A percentile compares a stretch with the other conserved stretches of the same genome.
Conservation (phyloP, 805 yeast genomes). For the Yamadazyma endophytica region DNA sequence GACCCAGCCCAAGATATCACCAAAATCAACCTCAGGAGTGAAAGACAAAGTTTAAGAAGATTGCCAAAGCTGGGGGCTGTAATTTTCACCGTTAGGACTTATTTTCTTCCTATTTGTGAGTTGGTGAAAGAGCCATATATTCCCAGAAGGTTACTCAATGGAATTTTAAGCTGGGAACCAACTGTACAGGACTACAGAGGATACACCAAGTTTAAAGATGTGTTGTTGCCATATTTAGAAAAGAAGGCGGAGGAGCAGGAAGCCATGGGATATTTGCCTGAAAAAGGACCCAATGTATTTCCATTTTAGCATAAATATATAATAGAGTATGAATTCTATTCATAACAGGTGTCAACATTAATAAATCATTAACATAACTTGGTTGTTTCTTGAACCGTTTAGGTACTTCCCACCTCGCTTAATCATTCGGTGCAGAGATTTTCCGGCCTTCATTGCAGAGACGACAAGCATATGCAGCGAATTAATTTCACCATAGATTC, state of each 20-base stretch:
- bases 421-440: too few species aligned
- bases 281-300: conserved; percentile 37
- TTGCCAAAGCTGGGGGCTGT: conserved; percentile 57
- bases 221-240: conserved; percentile 51
- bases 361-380: too few species aligned
- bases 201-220: conserved; percentile 48
- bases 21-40: conserved; percentile 55
- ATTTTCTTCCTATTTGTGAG: conserved; percentile 52
- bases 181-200: conserved; percentile 64
- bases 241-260: conserved; percentile 47
- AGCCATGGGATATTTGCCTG: conserved; percentile 32
- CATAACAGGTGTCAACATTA: too few species aligned
- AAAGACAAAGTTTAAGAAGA: conserved; percentile 60
- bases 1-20: conserved; percentile 41
- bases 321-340: too few species aligned
- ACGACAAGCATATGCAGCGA: too few species aligned
- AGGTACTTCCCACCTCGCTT: too few species aligned
- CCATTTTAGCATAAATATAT: conserved; percentile 39
- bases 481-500: too few species aligned
- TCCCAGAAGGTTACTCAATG: conserved; percentile 57
- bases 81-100: conserved; percentile 60
- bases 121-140: conserved; percentile 57
- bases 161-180: conserved; percentile 54
- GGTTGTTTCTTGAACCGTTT: too few species aligned
- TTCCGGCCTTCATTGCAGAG: too few species aligned